Base-by-base conservation (phyloP, 23 red algal genomes). In the Gracilaria domingensis region DNA sequence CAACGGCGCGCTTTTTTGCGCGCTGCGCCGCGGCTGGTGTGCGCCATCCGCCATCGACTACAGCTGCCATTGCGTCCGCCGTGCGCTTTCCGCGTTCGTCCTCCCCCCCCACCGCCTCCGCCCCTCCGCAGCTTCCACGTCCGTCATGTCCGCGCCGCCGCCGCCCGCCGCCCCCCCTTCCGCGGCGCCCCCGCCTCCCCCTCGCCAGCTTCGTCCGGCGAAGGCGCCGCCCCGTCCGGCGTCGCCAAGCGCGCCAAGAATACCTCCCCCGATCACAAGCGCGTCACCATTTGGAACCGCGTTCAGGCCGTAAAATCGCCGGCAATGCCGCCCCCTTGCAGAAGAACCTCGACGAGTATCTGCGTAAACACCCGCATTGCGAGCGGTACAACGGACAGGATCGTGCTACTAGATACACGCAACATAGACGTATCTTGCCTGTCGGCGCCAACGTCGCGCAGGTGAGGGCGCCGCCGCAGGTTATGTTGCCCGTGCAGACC, bases 281-380 rank as follows among this genome's bases (percentile, higher is more conserved):
- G 91, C 82, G 84, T 97, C 42, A 91, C 95, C 82, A 97, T 97
- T 14, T 97, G 95, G 95, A 97, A 97, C 86, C 90, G 95, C 60
- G 57, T 83, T 20, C 89, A 97, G 48, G 89, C 29, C 84, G 95
- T 39, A 97, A 97, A 79, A 97, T 97, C 81, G 95, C 95, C 57
- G 95, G 95, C 44, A 93, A 92, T 59, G 95, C 95, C 34, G 95
- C 95, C 13, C 95, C 95, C 20, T 85, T 92, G 42, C 47, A 56
- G 40, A 86, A 86, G 59, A 97, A 97, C 59, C 87, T 97, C 37
- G 87, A 79, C 53, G 86, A 80, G 5, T 97, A 97, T 34, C 74
- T 97, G 38, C 59, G 73, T 12, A 86, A 93, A 54, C 87, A 97
- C 66, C 95, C 95, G 32, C 82, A 94, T 71, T 97, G 95, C 91